Conservation (phyloP, 495 filamentous ascomycete species). For the Lindgomyces ingoldianus region DNA sequence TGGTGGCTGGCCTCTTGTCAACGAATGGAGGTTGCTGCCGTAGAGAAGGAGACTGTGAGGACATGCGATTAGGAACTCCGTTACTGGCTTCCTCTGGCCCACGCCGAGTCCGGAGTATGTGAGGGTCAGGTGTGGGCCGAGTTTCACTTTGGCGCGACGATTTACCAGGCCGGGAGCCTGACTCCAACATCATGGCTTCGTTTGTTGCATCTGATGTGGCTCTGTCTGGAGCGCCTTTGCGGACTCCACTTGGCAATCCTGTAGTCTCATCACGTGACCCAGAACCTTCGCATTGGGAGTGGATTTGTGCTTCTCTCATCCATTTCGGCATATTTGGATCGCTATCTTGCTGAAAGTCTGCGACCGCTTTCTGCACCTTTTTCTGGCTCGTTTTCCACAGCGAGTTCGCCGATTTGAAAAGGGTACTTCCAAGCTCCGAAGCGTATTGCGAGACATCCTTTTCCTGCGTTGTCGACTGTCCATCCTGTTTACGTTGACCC, state of each 20-base stretch:
- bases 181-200: constrained; percentile 89
- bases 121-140: constrained; percentile 1
- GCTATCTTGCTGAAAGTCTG: constrained; percentile 80
- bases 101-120: background rate
- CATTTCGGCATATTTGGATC: constrained; percentile 89
- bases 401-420: constrained; percentile 91
- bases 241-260: background rate
- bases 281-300: background rate
- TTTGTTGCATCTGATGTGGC: constrained; percentile 74
- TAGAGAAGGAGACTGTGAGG: constrained; percentile 53
- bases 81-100: constrained; percentile 3
- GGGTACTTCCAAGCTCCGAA: constrained; percentile 74
- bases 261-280: constrained; percentile 6
- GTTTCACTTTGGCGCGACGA: constrained; percentile 1
- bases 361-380: constrained; percentile 90
- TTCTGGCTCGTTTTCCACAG: constrained; percentile 94
- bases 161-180: constrained; percentile 41
- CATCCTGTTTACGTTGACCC: constrained; percentile 51
- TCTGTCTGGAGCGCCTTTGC: constrained; percentile 24
- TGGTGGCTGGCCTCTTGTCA: constrained; percentile 30
- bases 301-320: constrained; percentile 71
- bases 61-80: constrained; percentile 31
- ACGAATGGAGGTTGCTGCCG: constrained; percentile 52
- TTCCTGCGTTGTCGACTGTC: constrained; percentile 63
- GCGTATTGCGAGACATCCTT: constrained; percentile 79